phyloP scores from a whole-genome alignment of 73 alveolate species.

The Paramecium sonneborni region DNA sequence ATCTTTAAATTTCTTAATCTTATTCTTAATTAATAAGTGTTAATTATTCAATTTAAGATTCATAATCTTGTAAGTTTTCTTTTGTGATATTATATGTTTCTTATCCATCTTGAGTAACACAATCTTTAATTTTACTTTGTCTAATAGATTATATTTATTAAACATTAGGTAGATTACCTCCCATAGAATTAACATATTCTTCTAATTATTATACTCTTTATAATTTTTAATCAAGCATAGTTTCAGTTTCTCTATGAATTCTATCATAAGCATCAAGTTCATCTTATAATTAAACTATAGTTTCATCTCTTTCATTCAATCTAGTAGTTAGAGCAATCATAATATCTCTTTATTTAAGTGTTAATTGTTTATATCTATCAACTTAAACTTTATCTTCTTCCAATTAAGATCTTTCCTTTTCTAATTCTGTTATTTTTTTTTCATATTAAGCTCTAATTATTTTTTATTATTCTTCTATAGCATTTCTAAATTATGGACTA shows the following conservation, averaged over 20 bases:
- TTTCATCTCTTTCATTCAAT: slow-evolving; percentile 99
- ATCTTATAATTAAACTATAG: slow-evolving; percentile 96
- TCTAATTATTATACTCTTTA: slow-evolving; percentile 71
- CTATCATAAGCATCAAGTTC: slow-evolving; percentile 89
- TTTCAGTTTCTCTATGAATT: slow-evolving; percentile 83
- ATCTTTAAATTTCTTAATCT: not conserved
- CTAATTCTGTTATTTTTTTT: slow-evolving; percentile 83
- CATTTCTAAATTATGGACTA: slow-evolving; percentile 92
- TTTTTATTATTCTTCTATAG: slow-evolving; percentile 89
- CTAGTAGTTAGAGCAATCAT: slow-evolving; percentile 99
- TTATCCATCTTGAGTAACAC: slow-evolving; percentile 55
- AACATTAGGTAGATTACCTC: slow-evolving; percentile 65
- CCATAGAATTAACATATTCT: slow-evolving; percentile 49
- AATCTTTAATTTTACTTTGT: slow-evolving; percentile 48
- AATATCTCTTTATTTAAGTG: slow-evolving; percentile 97
- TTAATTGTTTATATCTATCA: slow-evolving; percentile 97
- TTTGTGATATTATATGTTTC: slow-evolving; percentile 58
- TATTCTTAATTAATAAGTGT: slow-evolving; percentile 2
- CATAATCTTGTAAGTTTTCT: slow-evolving; percentile 59
- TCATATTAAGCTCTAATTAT: slow-evolving; percentile 89
- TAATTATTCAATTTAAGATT: slow-evolving; percentile 46
- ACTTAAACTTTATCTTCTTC: slow-evolving; percentile 94
- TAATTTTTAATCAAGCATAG: slow-evolving; percentile 66
- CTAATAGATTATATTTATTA: slow-evolving; percentile 42
- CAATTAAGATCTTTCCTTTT: slow-evolving; percentile 81